Evolutionary conservation across 371 early-diverging fungal species (phyloP).

Genomic region (Haplosporangium sp.): DNA sequence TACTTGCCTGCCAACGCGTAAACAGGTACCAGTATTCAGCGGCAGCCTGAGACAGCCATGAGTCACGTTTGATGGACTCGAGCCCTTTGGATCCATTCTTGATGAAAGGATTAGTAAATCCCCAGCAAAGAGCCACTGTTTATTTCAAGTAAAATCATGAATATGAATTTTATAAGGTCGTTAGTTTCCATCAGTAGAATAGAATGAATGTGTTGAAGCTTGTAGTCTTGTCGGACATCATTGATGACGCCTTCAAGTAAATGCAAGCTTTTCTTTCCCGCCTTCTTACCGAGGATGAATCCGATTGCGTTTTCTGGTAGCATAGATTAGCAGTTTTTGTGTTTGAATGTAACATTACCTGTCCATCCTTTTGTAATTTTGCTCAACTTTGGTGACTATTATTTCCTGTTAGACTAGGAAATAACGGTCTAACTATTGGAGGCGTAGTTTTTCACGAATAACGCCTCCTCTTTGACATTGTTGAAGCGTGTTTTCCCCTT

Average conservation of each 20-base stretch:
- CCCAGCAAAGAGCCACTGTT: constrained; percentile 92
- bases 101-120: constrained; percentile 95
- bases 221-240: neutral
- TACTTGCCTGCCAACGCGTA: constrained; percentile 85
- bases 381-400: neutral
- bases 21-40: constrained; percentile 84
- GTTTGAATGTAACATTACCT: neutral
- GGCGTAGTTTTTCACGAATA: no score
- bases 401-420: neutral
- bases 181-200: no score
- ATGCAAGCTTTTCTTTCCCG: neutral
- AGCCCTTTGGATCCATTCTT: constrained; percentile 87
- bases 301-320: constrained; percentile 53
- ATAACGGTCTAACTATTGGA: neutral
- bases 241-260: neutral
- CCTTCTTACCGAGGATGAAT: constrained; percentile 49
- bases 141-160: no score
- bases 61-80: constrained; percentile 70
- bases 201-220: no score
- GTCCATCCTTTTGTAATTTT: neutral
- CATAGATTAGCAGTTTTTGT: constrained; percentile 4
- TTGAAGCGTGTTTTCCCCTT: no score
- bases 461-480: no score
- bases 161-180: no score
- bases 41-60: constrained; percentile 68